Percentiles rank a stretch among this genome's conserved stretches.
These are phyloP conservation scores for Lactifluus volemus DNA, from an alignment of 768 basidiomycete genomes.

Conservation along the genomic window DNA sequence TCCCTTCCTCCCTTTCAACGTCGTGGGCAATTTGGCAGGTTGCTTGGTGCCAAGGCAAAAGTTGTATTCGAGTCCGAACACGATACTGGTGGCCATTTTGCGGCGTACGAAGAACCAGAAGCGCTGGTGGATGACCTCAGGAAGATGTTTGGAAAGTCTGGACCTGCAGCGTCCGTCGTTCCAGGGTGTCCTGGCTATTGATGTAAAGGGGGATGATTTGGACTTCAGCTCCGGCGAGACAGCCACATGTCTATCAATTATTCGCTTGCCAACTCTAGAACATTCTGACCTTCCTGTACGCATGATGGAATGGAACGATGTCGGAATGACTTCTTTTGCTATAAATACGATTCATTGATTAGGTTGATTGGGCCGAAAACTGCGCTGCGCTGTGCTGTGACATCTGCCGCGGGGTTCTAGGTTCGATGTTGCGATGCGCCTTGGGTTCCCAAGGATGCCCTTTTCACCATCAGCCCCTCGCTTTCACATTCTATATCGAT, in stretches of 20 bases:
- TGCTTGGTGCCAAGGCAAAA: neutral
- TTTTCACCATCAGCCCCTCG: too few relatives aligned
- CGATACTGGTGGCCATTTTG: neutral
- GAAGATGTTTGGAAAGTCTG: slow-evolving; percentile 1
- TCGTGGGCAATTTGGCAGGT: neutral
- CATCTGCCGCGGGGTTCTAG: too few relatives aligned
- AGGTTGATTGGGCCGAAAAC: too few relatives aligned
- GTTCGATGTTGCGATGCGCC: too few relatives aligned
- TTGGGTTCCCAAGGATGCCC: too few relatives aligned
- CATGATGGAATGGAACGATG: too few relatives aligned
- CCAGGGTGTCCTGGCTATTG: slow-evolving; percentile 24
- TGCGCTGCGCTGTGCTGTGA: too few relatives aligned
- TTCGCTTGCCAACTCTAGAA: too few relatives aligned
- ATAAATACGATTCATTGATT: too few relatives aligned
- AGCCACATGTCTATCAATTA: too few relatives aligned
- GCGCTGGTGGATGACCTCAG: neutral
- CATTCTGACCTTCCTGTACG: too few relatives aligned
- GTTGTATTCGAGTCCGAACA: neutral
- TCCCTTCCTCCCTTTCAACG: neutral
- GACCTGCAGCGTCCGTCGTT: neutral
- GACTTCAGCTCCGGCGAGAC: neutral
- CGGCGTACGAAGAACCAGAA: neutral
- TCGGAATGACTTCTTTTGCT: neutral
- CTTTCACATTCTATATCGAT: too few relatives aligned
- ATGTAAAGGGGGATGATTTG: slow-evolving; percentile 1